A percentile compares a stretch with the other conserved stretches of the same genome.
phyloP scores from a whole-genome alignment of 1,139 yeast genomes.

The Saccharomyces hybrid region DNA sequence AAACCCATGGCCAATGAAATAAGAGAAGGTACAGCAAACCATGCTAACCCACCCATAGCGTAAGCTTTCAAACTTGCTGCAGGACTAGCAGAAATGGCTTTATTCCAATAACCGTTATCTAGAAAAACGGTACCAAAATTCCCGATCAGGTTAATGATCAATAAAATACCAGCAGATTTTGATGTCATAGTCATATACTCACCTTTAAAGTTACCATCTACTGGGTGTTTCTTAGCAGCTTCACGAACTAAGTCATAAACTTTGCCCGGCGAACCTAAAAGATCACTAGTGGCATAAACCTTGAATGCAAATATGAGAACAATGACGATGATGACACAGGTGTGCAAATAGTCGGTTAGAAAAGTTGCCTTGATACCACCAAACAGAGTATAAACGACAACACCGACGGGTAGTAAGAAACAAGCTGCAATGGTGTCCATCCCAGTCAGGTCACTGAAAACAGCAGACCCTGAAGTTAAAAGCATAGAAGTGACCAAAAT shows the following conservation, averaged over 20 bases:
- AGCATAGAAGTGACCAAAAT: conserved; percentile 83
- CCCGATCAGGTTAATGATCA: conserved; percentile 76
- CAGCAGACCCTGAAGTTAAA: conserved; percentile 79
- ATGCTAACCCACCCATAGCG: conserved; percentile 79
- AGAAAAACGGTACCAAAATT: conserved; percentile 84
- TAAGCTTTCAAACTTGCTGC: conserved; percentile 86
- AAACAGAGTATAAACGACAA: conserved; percentile 69
- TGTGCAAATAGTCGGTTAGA: conserved; percentile 79
- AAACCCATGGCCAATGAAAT: conserved; percentile 80
- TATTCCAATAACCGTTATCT: conserved; percentile 86
- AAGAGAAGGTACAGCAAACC: conserved; percentile 86
- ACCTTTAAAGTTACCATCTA: conserved; percentile 66
- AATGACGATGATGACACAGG: conserved; percentile 51
- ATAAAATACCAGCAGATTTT: conserved; percentile 69
- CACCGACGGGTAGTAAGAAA: conserved; percentile 75
- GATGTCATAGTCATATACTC: conserved; percentile 78
- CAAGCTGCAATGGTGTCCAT: conserved; percentile 78
- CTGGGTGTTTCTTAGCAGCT: conserved; percentile 52
- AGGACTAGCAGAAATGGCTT: conserved; percentile 82
- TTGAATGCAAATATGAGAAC: conserved; percentile 56
- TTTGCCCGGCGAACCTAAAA: conserved; percentile 71
- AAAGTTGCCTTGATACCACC: conserved; percentile 91
- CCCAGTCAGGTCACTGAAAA: conserved; percentile 68
- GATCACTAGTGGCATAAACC: conserved; percentile 51
- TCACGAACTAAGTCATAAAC: conserved; percentile 64